phyloP scores from a whole-genome alignment of 2,329 filamentous ascomycete genomes.

The Gnomoniopsis sp. region DNA sequence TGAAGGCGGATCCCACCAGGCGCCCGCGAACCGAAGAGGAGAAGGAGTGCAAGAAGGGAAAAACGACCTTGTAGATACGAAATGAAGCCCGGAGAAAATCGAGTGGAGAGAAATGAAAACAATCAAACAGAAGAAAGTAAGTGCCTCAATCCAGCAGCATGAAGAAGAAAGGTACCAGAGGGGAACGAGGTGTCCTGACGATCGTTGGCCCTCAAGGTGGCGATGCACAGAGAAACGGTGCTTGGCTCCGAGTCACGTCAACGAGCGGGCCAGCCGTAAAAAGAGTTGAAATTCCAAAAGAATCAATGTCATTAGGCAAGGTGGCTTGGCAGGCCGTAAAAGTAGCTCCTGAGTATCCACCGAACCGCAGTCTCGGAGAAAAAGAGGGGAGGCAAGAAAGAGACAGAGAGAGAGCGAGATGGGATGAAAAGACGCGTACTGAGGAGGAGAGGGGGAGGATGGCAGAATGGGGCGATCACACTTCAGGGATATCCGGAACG shows the following conservation, averaged over 20 bases:
- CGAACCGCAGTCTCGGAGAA: no score
- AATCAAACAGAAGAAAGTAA: background rate
- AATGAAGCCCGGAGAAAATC: background rate
- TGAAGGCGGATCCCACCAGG: no score
- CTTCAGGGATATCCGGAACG: no score
- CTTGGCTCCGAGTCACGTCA: background rate
- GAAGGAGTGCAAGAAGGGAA: background rate
- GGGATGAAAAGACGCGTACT: no score
- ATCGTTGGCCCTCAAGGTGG: background rate
- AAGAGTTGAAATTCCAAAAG: background rate
- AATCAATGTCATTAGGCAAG: no score
- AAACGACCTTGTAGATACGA: background rate
- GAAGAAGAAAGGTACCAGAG: background rate
- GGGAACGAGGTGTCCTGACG: background rate
- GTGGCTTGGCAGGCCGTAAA: no score
- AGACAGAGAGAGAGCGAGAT: no score
- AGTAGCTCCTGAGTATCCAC: no score
- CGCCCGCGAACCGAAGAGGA: background rate
- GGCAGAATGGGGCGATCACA: no score
- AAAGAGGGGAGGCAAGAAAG: no score
- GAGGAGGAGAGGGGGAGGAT: no score
- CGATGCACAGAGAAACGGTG: background rate
- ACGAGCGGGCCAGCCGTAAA: background rate
- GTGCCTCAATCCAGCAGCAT: background rate
- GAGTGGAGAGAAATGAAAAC: background rate